Evolutionary conservation across 1,284 basidiomycete genomes (phyloP).

Genomic region (Spongiforma sp.): DNA sequence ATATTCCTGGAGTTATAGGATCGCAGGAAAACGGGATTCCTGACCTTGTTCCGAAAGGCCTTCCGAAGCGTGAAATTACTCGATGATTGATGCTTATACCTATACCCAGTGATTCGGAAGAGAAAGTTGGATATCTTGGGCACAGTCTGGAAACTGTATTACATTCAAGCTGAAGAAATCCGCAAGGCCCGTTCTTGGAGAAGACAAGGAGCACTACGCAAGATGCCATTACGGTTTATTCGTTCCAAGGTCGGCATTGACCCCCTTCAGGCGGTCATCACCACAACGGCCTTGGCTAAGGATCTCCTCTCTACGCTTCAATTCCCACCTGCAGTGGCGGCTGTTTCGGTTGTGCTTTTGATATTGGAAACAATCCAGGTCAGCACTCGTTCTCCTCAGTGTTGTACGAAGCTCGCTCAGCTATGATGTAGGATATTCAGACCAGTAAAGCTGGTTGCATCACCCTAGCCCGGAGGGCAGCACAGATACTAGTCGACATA

Average conservation of each 20-base stretch:
- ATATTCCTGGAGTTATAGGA: too few species aligned
- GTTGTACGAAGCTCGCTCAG: not conserved
- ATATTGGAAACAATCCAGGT: slow-evolving; percentile 56
- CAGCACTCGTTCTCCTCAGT: slow-evolving; percentile 20
- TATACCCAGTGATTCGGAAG: too few species aligned
- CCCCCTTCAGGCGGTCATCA: slow-evolving; percentile 32
- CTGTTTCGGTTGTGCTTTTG: slow-evolving; percentile 46
- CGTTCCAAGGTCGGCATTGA: slow-evolving; percentile 29
- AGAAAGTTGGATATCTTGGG: too few species aligned
- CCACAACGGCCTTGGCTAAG: slow-evolving; percentile 25
- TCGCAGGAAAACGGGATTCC: too few species aligned
- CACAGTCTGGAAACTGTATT: too few species aligned
- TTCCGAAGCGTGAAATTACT: too few species aligned
- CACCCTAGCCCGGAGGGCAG: slow-evolving; percentile 49
- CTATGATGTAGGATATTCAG: slow-evolving; percentile 21
- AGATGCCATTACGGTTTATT: slow-evolving; percentile 34
- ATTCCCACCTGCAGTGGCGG: slow-evolving; percentile 50
- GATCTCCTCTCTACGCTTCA: slow-evolving; percentile 34
- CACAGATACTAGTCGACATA: slow-evolving; percentile 50
- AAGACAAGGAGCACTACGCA: not conserved
- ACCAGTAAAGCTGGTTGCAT: slow-evolving; percentile 49
- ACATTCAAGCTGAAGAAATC: too few species aligned
- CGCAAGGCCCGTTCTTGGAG: not conserved
- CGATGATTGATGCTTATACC: too few species aligned
- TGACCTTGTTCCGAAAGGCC: too few species aligned